phyloP scores from a whole-genome alignment of 352 stramenopile species.

The Peronosclerospora sorghi region DNA sequence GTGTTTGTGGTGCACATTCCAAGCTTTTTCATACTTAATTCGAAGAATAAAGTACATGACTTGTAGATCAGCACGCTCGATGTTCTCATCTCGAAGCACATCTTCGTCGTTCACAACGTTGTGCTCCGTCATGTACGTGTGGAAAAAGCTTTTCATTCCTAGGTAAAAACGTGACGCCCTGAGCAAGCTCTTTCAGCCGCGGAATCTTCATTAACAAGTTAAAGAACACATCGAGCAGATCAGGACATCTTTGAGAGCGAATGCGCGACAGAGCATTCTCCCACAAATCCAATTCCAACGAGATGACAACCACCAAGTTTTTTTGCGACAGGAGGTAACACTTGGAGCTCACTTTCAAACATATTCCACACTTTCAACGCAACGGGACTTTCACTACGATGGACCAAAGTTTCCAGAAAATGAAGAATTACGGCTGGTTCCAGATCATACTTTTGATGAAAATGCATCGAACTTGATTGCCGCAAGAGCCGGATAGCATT shows the following conservation, averaged over 20 bases:
- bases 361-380: too few species aligned
- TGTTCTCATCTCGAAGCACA: too few species aligned
- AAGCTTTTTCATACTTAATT: conserved; percentile 60
- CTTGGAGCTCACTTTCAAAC: conserved; percentile 68
- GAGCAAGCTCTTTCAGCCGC: conserved; percentile 63
- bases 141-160: conserved; percentile 49
- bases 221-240: conserved; percentile 55
- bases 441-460: conserved; percentile 62
- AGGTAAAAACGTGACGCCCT: too few species aligned
- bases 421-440: conserved; percentile 62
- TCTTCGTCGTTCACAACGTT: conserved; percentile 34
- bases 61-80: conserved; percentile 63
- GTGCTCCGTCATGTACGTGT: conserved; percentile 68
- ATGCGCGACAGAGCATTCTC: conserved; percentile 49
- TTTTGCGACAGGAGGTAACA: conserved; percentile 35
- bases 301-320: conserved; percentile 71
- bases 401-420: conserved; percentile 62
- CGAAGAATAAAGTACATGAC: conserved; percentile 79
- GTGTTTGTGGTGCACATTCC: conserved; percentile 56
- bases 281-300: conserved; percentile 65
- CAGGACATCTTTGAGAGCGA: too few species aligned
- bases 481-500: too few species aligned
- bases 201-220: conserved; percentile 63
- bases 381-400: too few species aligned
- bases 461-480: conserved; percentile 61